phyloP scores from a whole-genome alignment of 2,329 filamentous ascomycete genomes.

The Polytolypa hystricis region DNA sequence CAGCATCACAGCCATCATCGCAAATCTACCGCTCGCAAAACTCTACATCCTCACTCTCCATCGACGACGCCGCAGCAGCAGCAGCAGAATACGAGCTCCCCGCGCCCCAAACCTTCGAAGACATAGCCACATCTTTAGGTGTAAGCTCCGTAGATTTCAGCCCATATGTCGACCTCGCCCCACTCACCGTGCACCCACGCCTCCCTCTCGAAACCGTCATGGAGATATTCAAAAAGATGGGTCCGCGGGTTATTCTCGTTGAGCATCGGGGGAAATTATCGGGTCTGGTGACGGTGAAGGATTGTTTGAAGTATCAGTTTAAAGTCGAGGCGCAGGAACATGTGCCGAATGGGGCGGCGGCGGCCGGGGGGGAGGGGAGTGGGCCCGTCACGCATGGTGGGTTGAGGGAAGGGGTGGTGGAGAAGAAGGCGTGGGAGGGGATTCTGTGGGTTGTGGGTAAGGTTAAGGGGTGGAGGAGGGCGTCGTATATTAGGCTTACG shows the following conservation, averaged over 20 bases:
- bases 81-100: slow-evolving; percentile 2
- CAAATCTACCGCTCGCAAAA: slow-evolving; percentile 1
- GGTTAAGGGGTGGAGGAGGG: slow-evolving; percentile 11
- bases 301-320: slow-evolving; percentile 95
- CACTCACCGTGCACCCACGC: slow-evolving; percentile 80
- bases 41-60: background rate
- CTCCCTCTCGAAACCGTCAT: slow-evolving; percentile 92
- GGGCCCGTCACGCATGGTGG: slow-evolving; percentile 11
- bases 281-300: slow-evolving; percentile 89
- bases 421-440: slow-evolving; percentile 28
- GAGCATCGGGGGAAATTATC: slow-evolving; percentile 76
- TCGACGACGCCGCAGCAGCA: background rate
- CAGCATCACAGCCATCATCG: background rate
- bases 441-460: slow-evolving; percentile 22
- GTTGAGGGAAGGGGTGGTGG: slow-evolving; percentile 15
- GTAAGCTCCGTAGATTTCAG: slow-evolving; percentile 63
- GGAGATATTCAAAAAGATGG: slow-evolving; percentile 98
- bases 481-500: slow-evolving; percentile 10
- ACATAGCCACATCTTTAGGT: slow-evolving; percentile 44
- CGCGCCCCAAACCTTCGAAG: slow-evolving; percentile 47
- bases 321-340: slow-evolving; percentile 82
- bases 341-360: slow-evolving; percentile 19
- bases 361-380: slow-evolving; percentile 13
- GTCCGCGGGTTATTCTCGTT: slow-evolving; percentile 81
- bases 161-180: slow-evolving; percentile 78